Percentiles rank a stretch among this genome's conserved stretches.
Evolutionary conservation across 139 green algal species (phyloP).

Genomic region (Micractinium sp.): DNA sequence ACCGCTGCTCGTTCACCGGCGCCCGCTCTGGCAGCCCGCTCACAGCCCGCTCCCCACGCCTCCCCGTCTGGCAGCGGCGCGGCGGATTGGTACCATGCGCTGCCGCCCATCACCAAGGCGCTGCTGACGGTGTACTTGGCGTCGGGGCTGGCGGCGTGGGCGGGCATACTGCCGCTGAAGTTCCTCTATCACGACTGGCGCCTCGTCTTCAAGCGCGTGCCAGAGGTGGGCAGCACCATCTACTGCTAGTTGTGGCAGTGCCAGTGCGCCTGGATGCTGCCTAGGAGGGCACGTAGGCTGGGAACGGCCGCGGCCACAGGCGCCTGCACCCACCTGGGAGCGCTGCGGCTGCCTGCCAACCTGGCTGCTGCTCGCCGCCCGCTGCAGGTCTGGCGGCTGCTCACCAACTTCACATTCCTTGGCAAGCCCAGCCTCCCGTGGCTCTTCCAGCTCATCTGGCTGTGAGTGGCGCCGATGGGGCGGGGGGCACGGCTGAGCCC

Average conservation of each 20-base stretch:
- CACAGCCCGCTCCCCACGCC: background rate
- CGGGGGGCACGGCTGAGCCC: background rate
- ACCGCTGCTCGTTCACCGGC: background rate
- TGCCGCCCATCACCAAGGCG: constrained; percentile 38
- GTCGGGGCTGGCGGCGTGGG: constrained; percentile 15
- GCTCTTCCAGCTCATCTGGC: constrained; percentile 59
- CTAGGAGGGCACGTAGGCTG: background rate
- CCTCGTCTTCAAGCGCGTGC: constrained; percentile 8
- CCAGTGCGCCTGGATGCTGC: background rate
- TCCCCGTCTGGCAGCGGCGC: background rate
- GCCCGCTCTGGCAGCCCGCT: background rate
- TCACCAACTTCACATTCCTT: constrained; percentile 66
- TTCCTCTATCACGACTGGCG: constrained; percentile 40
- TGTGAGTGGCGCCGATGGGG: constrained; percentile 38
- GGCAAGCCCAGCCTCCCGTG: constrained; percentile 47
- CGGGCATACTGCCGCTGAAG: constrained; percentile 28
- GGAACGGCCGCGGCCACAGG: background rate
- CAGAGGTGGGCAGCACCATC: background rate
- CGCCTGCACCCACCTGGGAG: background rate
- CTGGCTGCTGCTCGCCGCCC: background rate
- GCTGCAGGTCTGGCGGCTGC: constrained; percentile 74
- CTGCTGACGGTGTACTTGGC: constrained; percentile 40
- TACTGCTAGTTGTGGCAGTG: no score
- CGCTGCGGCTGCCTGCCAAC: no score
- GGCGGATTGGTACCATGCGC: constrained; percentile 25